Base-by-base conservation (phyloP, 208 protist species). In the Blastocrithidia nonstop region DNA sequence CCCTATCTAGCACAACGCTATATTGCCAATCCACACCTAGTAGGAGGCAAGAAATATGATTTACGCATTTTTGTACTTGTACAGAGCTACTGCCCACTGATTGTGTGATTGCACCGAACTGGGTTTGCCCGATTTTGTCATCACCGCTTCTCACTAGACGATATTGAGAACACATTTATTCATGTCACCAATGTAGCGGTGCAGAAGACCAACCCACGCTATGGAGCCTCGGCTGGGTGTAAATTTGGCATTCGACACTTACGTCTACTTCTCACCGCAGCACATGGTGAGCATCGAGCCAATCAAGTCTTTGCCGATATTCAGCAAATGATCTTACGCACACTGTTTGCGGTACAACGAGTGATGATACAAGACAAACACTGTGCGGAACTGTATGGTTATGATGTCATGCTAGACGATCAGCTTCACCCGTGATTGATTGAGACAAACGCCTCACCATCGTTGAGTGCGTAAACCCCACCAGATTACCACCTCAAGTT, bases 171-270 rank as follows among this genome's bases (percentile, higher is more conserved):
- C 62, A 88, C 75, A 3, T 94, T 88, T 52, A 85, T 98, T 25
- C 95, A 98, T 52, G 81, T 98, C 23, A 98, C 96, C 4, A 98
- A 98, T 64, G 88, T 96, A 11, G 93, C 95, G 16, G 88, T 98
- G 48, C 93, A 98, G 61, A 97, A 97, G 67, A 90, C 78, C 22
- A 91, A 85, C 51, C 88, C 89, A 2, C 93, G 93, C 43, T 96
- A 94, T 63, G 75, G 75, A 6, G 63, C 83, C 9, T 61, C 58
- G 11, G 83, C 66, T 1, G 76, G 84, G 0, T 87, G 85, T 45
- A 88, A 88, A 59, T 89, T 85, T 21, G 77, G 79, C 11, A 80
- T 93, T 25, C 67, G 84, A 19, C 81, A 85, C 33, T 52, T 93
- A 29, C 65, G 79, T 27, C 72, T 66, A 19, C 58, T 73, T 50